Conservation (phyloP, 2,329 filamentous ascomycete species). For the Dactylonectria estremocensis region DNA sequence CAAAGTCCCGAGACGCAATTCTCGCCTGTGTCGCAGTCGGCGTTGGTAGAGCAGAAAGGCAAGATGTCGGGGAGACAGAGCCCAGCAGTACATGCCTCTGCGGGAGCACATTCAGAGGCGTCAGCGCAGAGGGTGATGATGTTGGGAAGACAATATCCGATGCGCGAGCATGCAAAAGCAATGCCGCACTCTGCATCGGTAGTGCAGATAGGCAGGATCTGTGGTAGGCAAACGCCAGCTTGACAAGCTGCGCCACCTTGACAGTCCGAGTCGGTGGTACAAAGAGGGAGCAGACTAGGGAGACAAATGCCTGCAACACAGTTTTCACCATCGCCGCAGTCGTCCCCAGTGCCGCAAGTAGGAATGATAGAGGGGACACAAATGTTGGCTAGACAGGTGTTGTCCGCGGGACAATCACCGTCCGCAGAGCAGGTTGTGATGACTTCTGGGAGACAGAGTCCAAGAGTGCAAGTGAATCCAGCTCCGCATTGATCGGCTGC, state of each 20-base stretch:
- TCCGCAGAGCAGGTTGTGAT: not conserved
- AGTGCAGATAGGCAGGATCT: not conserved
- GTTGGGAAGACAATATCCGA: conserved; percentile 18
- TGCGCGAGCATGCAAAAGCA: not conserved
- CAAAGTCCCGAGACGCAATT: not conserved
- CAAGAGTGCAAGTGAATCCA: not conserved
- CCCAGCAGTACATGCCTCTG: conserved; percentile 13
- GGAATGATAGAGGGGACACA: not conserved
- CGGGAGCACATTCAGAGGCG: not conserved
- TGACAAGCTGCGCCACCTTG: not conserved
- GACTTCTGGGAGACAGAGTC: conserved; percentile 1
- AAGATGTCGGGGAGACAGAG: conserved; percentile 7
- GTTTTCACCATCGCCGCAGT: not conserved
- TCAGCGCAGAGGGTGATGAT: not conserved
- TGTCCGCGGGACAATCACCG: not conserved
- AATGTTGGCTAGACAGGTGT: not conserved
- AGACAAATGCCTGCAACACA: not conserved
- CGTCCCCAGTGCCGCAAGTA: not conserved
- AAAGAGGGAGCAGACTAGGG: not conserved
- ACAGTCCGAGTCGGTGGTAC: not conserved
- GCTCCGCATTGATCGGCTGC: not conserved
- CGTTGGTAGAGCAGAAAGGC: not conserved
- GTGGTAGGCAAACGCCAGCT: not conserved
- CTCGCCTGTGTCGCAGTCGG: not conserved
- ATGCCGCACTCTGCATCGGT: not conserved